These are phyloP conservation scores for Euphorbia tirucalli DNA, from an alignment of 345 rosid genomes.

Conservation along the genomic window DNA sequence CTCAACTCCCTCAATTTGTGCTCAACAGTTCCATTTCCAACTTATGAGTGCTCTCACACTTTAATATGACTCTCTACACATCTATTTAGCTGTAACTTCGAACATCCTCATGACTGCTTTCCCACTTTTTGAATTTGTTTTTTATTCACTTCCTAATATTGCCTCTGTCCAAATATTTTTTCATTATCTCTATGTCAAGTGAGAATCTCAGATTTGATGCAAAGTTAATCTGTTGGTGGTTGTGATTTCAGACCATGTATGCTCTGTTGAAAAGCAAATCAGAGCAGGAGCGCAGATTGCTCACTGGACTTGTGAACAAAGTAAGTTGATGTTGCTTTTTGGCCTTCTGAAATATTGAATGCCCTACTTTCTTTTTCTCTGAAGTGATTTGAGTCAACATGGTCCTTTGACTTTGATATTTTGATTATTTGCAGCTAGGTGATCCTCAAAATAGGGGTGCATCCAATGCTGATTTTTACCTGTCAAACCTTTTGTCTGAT, in stretches of 20 bases:
- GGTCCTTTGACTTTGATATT: conserved; percentile 6
- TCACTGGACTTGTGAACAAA: conserved; percentile 83
- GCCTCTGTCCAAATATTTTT: background rate
- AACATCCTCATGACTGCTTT: background rate
- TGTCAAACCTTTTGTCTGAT: conserved; percentile 82
- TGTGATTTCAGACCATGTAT: conserved; percentile 63
- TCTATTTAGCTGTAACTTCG: background rate
- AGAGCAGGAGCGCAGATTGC: conserved; percentile 88
- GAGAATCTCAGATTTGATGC: background rate
- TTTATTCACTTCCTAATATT: background rate
- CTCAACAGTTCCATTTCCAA: background rate
- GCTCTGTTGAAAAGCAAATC: conserved; percentile 77
- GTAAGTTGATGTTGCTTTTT: conserved; percentile 37
- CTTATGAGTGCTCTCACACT: conserved; percentile 3
- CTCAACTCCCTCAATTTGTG: background rate
- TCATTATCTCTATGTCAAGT: background rate
- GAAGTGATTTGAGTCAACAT: conserved; percentile 3
- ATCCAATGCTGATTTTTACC: conserved; percentile 90
- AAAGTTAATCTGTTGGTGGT: conserved; percentile 1
- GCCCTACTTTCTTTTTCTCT: conserved; percentile 1
- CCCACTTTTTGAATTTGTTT: background rate
- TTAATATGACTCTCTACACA: background rate
- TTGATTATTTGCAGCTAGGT: conserved; percentile 60
- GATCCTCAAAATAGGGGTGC: conserved; percentile 97
- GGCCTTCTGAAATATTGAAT: background rate